Conservation (phyloP, 2,329 filamentous ascomycete genomes). For the Arthrobotrys conoides region DNA sequence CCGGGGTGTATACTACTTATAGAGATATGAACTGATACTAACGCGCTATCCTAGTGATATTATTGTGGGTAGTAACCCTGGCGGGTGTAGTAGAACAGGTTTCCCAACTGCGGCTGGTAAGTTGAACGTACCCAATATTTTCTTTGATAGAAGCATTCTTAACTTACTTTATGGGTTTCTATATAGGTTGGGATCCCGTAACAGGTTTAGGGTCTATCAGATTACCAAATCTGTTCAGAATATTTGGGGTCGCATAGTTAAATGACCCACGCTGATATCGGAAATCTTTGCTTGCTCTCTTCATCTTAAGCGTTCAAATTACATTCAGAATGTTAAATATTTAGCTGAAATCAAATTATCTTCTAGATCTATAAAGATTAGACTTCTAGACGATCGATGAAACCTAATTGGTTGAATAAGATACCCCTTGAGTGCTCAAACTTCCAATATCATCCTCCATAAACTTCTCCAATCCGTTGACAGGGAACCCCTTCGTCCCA, state of each 20-base stretch:
- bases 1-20: too few relatives aligned
- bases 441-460: neutral
- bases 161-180: too few relatives aligned
- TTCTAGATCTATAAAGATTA: too few relatives aligned
- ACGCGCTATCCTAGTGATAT: conserved; percentile 67
- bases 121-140: neutral
- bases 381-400: too few relatives aligned
- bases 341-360: too few relatives aligned
- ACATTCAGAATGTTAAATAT: too few relatives aligned
- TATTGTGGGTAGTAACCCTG: conserved; percentile 67
- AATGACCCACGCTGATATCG: too few relatives aligned
- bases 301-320: too few relatives aligned
- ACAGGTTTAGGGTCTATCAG: conserved; percentile 67
- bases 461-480: conserved; percentile 8
- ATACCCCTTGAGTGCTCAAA: neutral
- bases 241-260: conserved; percentile 63
- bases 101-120: conserved; percentile 67
- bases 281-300: too few relatives aligned
- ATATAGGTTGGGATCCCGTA: conserved; percentile 67
- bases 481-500: neutral
- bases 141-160: neutral
- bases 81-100: conserved; percentile 66
- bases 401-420: neutral
- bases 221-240: conserved; percentile 66
- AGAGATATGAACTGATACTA: conserved; percentile 52